Conservation (phyloP, 1,284 basidiomycete genomes). For the Fistulinella cinereoalba region DNA sequence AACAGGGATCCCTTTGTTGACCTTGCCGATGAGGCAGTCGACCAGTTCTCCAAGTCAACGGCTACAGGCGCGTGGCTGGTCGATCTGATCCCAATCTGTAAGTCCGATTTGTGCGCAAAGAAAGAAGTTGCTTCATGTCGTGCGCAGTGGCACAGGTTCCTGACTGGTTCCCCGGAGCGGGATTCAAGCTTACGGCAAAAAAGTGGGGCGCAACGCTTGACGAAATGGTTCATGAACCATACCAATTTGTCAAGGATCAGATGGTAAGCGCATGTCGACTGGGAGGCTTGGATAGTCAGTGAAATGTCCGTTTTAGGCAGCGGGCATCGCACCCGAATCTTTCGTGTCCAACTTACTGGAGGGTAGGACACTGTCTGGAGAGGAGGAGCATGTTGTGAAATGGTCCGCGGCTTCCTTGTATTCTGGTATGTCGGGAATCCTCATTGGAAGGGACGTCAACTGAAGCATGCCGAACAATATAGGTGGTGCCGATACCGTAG, state of each 20-base stretch:
- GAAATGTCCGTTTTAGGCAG: slow-evolving; percentile 30
- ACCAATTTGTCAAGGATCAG: slow-evolving; percentile 52
- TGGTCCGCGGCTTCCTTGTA: slow-evolving; percentile 57
- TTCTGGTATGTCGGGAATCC: slow-evolving; percentile 36
- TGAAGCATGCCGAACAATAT: not conserved
- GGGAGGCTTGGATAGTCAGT: not conserved
- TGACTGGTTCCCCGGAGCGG: slow-evolving; percentile 57
- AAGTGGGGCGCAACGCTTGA: slow-evolving; percentile 44
- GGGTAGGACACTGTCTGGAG: slow-evolving; percentile 40
- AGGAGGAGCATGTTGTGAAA: slow-evolving; percentile 50
- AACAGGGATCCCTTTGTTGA: slow-evolving; percentile 14
- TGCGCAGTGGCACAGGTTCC: slow-evolving; percentile 53
- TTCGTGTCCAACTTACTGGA: slow-evolving; percentile 45
- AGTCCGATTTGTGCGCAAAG: not conserved
- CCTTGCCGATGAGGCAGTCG: slow-evolving; percentile 9
- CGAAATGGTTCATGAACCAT: slow-evolving; percentile 49
- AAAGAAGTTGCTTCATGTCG: not conserved
- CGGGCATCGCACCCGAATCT: slow-evolving; percentile 46
- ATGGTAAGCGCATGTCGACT: slow-evolving; percentile 27
- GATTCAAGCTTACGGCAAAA: slow-evolving; percentile 49
- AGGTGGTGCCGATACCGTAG: slow-evolving; percentile 12
- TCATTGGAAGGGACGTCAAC: not conserved
- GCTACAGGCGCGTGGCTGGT: slow-evolving; percentile 5
- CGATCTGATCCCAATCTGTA: slow-evolving; percentile 4
- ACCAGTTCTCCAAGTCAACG: slow-evolving; percentile 11